A percentile compares a stretch with the other conserved stretches of the same genome.
Conservation (phyloP, 176 grass and related monocot species). For the Elymus sibiricus region DNA sequence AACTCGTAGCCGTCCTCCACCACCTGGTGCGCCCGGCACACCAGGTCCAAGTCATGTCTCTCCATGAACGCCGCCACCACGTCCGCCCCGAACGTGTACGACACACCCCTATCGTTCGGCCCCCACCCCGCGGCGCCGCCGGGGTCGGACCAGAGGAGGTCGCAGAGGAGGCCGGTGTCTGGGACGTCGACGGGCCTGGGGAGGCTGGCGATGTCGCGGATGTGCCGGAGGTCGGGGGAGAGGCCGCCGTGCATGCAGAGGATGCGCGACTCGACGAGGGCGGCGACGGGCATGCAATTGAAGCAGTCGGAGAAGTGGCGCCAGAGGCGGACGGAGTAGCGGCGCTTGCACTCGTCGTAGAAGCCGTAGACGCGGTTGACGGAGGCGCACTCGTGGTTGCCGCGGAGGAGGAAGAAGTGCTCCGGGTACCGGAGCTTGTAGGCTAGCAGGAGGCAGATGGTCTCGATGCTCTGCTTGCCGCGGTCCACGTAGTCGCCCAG, state of each 20-base stretch:
- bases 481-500: constrained; percentile 73
- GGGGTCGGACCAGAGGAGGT: constrained; percentile 74
- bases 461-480: constrained; percentile 62
- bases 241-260: constrained; percentile 69
- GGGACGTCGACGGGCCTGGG: constrained; percentile 47
- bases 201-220: constrained; percentile 43
- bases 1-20: constrained; percentile 49
- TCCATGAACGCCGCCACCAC: constrained; percentile 38
- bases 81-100: constrained; percentile 59
- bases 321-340: constrained; percentile 57
- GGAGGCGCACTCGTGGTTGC: constrained; percentile 63
- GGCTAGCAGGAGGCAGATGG: constrained; percentile 60
- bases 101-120: constrained; percentile 51
- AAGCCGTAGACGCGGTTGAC: constrained; percentile 66
- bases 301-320: constrained; percentile 66
- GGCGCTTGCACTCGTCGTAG: constrained; percentile 63
- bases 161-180: constrained; percentile 53
- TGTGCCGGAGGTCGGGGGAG: constrained; percentile 45
- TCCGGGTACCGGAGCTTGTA: constrained; percentile 57
- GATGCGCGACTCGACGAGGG: constrained; percentile 48
- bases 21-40: constrained; percentile 69
- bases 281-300: constrained; percentile 58
- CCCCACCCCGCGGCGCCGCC: constrained; percentile 31
- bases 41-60: constrained; percentile 53
- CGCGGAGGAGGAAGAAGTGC: constrained; percentile 51